phyloP scores from a whole-genome alignment of 306 rosid species.

The Cucumis cinereus region DNA sequence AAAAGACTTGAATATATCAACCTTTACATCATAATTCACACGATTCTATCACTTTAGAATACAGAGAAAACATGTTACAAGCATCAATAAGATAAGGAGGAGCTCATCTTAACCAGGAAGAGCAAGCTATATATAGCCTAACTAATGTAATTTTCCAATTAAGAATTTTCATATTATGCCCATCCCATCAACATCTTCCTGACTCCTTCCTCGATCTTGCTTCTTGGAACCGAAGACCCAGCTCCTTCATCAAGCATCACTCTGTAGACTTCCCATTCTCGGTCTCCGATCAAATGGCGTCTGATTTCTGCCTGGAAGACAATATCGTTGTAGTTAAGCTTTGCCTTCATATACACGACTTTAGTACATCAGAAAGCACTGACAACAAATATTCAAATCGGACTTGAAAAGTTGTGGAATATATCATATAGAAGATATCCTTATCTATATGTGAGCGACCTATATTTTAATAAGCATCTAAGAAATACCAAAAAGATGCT shows the following conservation, averaged over 20 bases:
- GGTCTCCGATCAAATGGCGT: constrained; percentile 56
- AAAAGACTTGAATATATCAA: not conserved
- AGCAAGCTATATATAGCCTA: not conserved
- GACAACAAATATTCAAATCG: not conserved
- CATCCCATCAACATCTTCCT: constrained; percentile 98
- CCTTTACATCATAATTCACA: not conserved
- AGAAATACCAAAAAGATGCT: not conserved
- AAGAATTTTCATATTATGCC: constrained; percentile 25
- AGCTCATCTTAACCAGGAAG: not conserved
- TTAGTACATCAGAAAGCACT: not conserved
- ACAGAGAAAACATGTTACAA: not conserved
- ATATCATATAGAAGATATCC: not conserved
- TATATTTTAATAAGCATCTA: not conserved
- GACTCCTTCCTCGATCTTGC: constrained; percentile 55
- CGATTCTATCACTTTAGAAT: not conserved
- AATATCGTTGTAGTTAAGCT: not conserved
- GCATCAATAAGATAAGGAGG: not conserved
- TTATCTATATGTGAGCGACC: not conserved
- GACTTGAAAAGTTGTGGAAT: not conserved
- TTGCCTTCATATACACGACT: not conserved
- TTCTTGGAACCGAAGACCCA: constrained; percentile 35
- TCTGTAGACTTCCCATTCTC: constrained; percentile 91
- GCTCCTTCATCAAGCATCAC: constrained; percentile 85
- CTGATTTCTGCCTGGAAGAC: constrained; percentile 65
- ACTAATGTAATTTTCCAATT: not conserved